Conservation (phyloP, 2,329 filamentous ascomycete species). For the Neonectria faginata region DNA sequence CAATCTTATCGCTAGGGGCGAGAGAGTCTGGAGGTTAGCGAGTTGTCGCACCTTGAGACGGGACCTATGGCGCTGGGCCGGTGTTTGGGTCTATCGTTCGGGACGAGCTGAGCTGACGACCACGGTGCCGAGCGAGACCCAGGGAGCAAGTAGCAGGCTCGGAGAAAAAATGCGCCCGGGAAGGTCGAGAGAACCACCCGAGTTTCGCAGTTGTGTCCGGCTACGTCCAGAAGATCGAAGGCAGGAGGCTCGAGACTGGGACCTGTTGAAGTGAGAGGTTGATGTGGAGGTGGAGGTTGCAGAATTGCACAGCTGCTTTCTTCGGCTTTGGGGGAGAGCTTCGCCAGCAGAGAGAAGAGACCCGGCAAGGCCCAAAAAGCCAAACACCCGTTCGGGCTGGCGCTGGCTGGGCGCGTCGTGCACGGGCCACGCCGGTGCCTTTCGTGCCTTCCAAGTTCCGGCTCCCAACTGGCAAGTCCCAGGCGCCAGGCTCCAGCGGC, state of each 20-base stretch:
- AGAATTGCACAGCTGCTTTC: slow-evolving; percentile 21
- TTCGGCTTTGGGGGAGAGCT: slow-evolving; percentile 39
- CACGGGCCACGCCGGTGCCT: slow-evolving; percentile 25
- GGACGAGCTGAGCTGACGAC: slow-evolving; percentile 4
- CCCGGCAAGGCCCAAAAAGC: slow-evolving; percentile 17
- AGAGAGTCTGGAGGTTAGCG: not conserved
- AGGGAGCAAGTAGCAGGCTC: not conserved
- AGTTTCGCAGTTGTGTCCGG: not conserved
- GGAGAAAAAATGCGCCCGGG: slow-evolving; percentile 2
- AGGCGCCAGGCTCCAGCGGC: too few species aligned
- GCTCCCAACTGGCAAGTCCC: not conserved
- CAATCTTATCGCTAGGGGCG: slow-evolving; percentile 19
- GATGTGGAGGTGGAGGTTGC: slow-evolving; percentile 24
- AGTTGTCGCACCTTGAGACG: slow-evolving; percentile 1
- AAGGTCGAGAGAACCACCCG: not conserved
- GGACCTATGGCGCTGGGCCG: slow-evolving; percentile 11
- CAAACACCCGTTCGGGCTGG: slow-evolving; percentile 15
- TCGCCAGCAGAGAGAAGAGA: slow-evolving; percentile 36
- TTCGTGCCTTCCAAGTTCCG: not conserved
- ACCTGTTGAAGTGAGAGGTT: slow-evolving; percentile 6
- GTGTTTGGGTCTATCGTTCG: slow-evolving; percentile 3
- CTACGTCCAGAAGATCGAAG: not conserved
- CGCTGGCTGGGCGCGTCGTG: not conserved
- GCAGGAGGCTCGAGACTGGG: slow-evolving; percentile 2
- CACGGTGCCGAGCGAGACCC: not conserved